Evolutionary conservation across 441 rosid species (phyloP).

Genomic region (Omphalea diandra): DNA sequence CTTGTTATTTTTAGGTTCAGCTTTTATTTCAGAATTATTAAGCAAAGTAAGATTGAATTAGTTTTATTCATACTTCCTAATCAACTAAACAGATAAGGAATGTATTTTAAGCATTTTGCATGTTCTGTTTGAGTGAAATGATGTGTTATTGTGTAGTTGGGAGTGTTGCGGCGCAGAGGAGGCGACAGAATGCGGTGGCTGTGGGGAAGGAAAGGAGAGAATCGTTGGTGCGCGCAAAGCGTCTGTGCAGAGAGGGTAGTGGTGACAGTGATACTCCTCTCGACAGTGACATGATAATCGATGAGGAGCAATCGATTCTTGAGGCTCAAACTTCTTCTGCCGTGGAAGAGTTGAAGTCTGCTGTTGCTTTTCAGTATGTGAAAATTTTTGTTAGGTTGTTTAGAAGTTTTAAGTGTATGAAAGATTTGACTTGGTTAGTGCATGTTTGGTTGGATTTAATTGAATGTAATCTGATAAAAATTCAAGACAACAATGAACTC

Average conservation of each 20-base stretch:
- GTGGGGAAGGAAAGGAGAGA: constrained; percentile 93
- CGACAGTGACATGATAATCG: constrained; percentile 70
- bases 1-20: neutral
- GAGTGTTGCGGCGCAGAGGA: constrained; percentile 66
- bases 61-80: neutral
- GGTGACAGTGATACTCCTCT: constrained; percentile 38
- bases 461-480: no score
- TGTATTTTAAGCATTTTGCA: neutral
- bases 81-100: neutral
- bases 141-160: constrained; percentile 51
- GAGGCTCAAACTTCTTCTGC: constrained; percentile 63
- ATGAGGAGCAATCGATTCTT: constrained; percentile 66
- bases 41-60: neutral
- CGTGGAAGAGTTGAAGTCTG: constrained; percentile 72
- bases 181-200: constrained; percentile 81
- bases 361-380: constrained; percentile 67
- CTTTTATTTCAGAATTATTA: neutral
- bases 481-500: no score
- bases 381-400: no score
- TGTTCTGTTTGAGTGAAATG: constrained; percentile 1
- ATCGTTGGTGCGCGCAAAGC: constrained; percentile 78
- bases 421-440: no score
- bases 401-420: no score
- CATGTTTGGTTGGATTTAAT: no score
- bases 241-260: constrained; percentile 71